Base-by-base conservation (phyloP, 306 rosid genomes). In the Dryas alaskensis region DNA sequence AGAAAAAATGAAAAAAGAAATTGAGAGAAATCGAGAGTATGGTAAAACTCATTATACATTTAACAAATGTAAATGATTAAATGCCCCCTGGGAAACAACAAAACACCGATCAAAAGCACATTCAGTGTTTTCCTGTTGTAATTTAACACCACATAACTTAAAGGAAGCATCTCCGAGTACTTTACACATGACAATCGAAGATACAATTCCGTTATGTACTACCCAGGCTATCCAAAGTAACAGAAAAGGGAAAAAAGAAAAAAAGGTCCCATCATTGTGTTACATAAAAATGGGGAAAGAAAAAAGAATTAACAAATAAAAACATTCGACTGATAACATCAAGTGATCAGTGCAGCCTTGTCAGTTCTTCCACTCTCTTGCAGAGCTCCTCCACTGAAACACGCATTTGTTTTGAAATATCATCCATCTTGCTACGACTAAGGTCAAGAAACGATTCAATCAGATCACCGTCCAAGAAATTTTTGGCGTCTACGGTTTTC, bases 361-460 rank as follows among this genome's bases (percentile, higher is more conserved):
- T 92, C 79, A 95, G 75, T 78, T 92, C 99, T 77, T 92, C 99
- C 4, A 94, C 93, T 83, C 96, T 92, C 75, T 94, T 94, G 92
- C 93, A 89, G 12, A 94, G 88, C 86, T 94, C 99, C 76, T 94
- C 99, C n/a, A 91, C 97, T 0, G 98, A 85, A 70, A 88, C 93
- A 17, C 80, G 80, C 92, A 88, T 78, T 17, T 86, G 85, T 81
- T 76, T 84, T 6, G 99, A 92, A 74, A 94, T 83, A 53, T 92
- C 97, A 37, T 94, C 97, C 97, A 92, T 94, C 86, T 92, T 92
- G 62, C 50, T 74, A 40, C 96, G 92, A 74, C 82, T 90, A 50
- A 94, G 96, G 80, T 94, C 99, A 46, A 94, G 94, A 83, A 92
- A 94, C 3, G 99, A 94, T 70, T 94, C 99, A 1, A 94, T 94